Base-by-base conservation (phyloP, 2,329 filamentous ascomycete species). In the Diaporthe sp. region DNA sequence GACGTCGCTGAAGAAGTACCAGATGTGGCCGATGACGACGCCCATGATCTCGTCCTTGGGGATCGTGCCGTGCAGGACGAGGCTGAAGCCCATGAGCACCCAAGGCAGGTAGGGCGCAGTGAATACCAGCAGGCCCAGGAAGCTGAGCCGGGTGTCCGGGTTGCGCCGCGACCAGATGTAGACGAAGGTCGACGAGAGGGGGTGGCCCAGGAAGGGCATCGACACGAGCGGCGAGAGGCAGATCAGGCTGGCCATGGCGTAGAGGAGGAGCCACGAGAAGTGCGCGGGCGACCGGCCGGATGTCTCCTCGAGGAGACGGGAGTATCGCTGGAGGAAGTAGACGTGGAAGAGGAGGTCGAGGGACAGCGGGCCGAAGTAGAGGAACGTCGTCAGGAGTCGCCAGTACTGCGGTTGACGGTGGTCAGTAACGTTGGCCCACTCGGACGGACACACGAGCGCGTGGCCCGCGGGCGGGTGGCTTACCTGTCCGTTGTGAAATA, bases 111-210 rank as follows among this genome's bases (percentile, higher is more conserved):
- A 98, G 0, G 97, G 97, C 31, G 97, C 97, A 7, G 94, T 95
- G 85, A 99, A 98, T 1, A 97, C 94, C 57, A 98, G 85, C 65
- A 99, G 84, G 0, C 97, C 97, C 6, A 99, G 86, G 83, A 98
- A 95, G 82, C 95, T 98, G 19, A 99, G 89, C 75, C 95, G 90
- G 0, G 95, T 97, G 78, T 98, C 95, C 0, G 97, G 96, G 83
- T 99, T 98, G 75, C 96, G 92, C 72, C 97, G 91, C 78, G 95
- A 97, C 97, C 97, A 99, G 81, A 99, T 98, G 84, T 99, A 99
- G 74, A 98, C 96, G 77, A 99, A 88, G 8, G 95, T 98, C 68
- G 95, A 98, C 5, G 95, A 97, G 19, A 99, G 90, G 2, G 96
- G 94, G 57, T 96, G 95, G n/a, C 97, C 97, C 15, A 99, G 91